Percentiles rank a stretch among this genome's conserved stretches.
Evolutionary conservation across 2,329 filamentous ascomycete species (phyloP).

Genomic region (Davidsoniella australis): DNA sequence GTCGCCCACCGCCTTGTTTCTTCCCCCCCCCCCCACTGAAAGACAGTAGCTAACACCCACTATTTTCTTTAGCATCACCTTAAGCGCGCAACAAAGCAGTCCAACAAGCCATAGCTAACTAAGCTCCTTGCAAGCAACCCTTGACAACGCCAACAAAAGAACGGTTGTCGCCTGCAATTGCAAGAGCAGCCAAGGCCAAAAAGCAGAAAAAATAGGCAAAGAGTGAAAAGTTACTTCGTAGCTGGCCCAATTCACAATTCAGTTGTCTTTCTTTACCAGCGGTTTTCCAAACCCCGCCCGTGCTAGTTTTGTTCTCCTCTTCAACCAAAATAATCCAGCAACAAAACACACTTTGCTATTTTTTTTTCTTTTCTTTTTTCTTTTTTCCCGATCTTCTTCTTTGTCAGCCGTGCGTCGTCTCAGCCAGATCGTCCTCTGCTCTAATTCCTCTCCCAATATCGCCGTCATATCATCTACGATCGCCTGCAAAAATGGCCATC

Average conservation of each 20-base stretch:
- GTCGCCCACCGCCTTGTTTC: not conserved
- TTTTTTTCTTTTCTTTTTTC: slow-evolving; percentile 12
- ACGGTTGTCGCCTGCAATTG: slow-evolving; percentile 2
- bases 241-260: not conserved
- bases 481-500: slow-evolving; percentile 37
- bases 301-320: slow-evolving; percentile 13
- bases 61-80: not conserved
- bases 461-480: slow-evolving; percentile 12
- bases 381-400: slow-evolving; percentile 13
- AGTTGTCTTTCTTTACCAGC: slow-evolving; percentile 4
- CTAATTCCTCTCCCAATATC: slow-evolving; percentile 1
- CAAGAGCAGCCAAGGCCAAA: not conserved
- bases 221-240: not conserved
- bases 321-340: slow-evolving; percentile 12
- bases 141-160: not conserved
- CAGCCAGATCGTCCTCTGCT: slow-evolving; percentile 5
- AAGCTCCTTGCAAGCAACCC: not conserved
- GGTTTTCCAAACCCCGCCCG: slow-evolving; percentile 12
- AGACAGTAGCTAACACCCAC: not conserved
- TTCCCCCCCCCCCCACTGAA: not conserved
- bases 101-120: not conserved
- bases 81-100: not conserved
- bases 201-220: not conserved
- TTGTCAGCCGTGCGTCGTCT: slow-evolving; percentile 10
- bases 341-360: slow-evolving; percentile 4